phyloP scores from a whole-genome alignment of 2,329 filamentous ascomycete species.

The Penicillium sp. region DNA sequence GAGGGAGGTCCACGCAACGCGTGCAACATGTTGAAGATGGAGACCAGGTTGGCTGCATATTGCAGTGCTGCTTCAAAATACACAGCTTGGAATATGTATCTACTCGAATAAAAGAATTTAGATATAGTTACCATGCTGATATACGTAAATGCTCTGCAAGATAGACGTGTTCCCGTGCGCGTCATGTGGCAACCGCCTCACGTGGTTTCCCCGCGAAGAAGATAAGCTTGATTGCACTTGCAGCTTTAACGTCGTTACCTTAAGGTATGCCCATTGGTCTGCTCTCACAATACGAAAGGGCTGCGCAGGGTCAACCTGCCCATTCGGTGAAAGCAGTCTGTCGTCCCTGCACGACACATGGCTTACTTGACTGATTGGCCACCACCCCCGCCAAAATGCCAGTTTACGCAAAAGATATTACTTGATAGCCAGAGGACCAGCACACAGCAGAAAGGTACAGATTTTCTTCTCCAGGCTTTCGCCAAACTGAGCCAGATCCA shows the following conservation, averaged over 20 bases:
- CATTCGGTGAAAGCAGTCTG: constrained; percentile 8
- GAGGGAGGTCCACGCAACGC: constrained; percentile 27
- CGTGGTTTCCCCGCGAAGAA: constrained; percentile 7
- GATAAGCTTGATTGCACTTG: constrained; percentile 9
- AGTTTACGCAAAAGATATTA: constrained; percentile 26
- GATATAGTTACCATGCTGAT: too few relatives aligned
- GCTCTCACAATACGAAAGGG: too few relatives aligned
- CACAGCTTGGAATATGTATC: too few relatives aligned
- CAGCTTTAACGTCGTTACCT: background rate
- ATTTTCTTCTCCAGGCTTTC: constrained; percentile 21
- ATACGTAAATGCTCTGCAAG: too few relatives aligned
- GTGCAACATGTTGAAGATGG: background rate
- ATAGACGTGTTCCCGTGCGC: background rate
- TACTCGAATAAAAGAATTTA: too few relatives aligned
- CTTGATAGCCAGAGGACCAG: constrained; percentile 5
- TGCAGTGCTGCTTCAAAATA: too few relatives aligned
- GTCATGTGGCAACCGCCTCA: constrained; percentile 1
- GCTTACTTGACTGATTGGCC: constrained; percentile 19
- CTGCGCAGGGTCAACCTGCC: constrained; percentile 22
- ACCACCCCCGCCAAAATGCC: constrained; percentile 3
- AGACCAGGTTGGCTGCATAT: background rate
- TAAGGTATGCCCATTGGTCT: background rate
- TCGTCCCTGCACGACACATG: background rate
- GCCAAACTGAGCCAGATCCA: constrained; percentile 13
- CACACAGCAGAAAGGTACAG: background rate